Conservation (phyloP, 2,329 filamentous ascomycete genomes). For the Xylariaceae sp. region DNA sequence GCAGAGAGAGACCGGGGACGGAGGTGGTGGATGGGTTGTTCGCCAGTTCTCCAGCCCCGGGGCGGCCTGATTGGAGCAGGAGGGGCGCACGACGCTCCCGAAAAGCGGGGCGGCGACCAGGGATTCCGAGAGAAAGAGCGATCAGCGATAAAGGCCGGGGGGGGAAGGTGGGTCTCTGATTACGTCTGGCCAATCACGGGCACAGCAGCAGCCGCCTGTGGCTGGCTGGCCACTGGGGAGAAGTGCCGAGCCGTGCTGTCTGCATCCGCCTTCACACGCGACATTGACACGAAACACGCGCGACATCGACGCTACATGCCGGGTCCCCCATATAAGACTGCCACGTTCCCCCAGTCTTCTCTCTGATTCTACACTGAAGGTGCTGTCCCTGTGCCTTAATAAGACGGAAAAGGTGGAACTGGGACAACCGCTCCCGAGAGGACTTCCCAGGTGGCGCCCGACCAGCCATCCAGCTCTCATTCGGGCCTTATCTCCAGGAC, state of each 20-base stretch:
- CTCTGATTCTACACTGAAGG: slow-evolving; percentile 11
- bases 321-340: slow-evolving; percentile 30
- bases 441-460: slow-evolving; percentile 12
- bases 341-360: slow-evolving; percentile 24
- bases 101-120: slow-evolving; percentile 9
- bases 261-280: slow-evolving; percentile 23
- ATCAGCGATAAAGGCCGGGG: background rate
- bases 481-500: slow-evolving; percentile 5
- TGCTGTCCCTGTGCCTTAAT: slow-evolving; percentile 11
- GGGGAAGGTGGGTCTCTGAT: background rate
- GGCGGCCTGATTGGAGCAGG: background rate
- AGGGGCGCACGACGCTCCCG: background rate
- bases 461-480: slow-evolving; percentile 3
- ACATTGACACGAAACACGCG: slow-evolving; percentile 33
- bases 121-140: background rate
- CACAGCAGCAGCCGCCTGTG: slow-evolving; percentile 22
- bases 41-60: background rate
- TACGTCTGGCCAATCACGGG: slow-evolving; percentile 24
- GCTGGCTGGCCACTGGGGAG: slow-evolving; percentile 23
- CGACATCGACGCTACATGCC: slow-evolving; percentile 25
- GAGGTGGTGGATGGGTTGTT: slow-evolving; percentile 1
- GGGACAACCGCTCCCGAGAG: slow-evolving; percentile 6
- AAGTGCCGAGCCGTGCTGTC: slow-evolving; percentile 25
- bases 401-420: slow-evolving; percentile 15
- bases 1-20: slow-evolving; percentile 23